A percentile compares a stretch with the other conserved stretches of the same genome.
phyloP scores from a whole-genome alignment of 192 early-diverging fungal species.

The Coemansia sp. region DNA sequence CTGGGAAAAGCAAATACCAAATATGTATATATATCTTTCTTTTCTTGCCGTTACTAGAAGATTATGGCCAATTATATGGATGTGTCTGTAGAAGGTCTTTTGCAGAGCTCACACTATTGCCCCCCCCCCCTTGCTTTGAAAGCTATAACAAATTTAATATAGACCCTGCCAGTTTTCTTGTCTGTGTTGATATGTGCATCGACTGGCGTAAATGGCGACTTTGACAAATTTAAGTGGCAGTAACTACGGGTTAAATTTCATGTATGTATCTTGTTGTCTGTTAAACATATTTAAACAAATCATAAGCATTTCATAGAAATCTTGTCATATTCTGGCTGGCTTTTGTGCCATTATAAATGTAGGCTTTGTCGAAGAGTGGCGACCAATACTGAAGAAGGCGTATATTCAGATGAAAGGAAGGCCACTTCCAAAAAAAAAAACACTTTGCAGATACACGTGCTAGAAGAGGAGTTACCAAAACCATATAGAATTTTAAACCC shows the following conservation, averaged over 20 bases:
- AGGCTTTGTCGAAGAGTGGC: conserved; percentile 46
- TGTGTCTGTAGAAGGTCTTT: background rate
- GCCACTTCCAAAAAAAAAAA: conserved; percentile 35
- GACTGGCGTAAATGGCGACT: conserved; percentile 14
- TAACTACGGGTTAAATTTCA: background rate
- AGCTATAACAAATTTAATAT: conserved; percentile 1
- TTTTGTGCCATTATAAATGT: background rate
- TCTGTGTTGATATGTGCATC: conserved; percentile 9
- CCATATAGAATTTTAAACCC: conserved; percentile 40
- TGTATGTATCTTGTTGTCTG: too few relatives aligned
- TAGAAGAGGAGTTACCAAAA: conserved; percentile 49
- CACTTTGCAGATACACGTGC: conserved; percentile 34
- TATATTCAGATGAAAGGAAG: conserved; percentile 39
- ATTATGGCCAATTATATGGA: background rate
- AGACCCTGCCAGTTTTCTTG: background rate
- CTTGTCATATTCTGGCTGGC: too few relatives aligned
- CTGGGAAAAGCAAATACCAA: background rate
- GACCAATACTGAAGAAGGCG: conserved; percentile 43
- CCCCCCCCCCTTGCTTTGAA: background rate
- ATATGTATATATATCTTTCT: background rate
- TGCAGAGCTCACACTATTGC: background rate
- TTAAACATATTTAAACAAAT: background rate
- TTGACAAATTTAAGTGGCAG: conserved; percentile 27
- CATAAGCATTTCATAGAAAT: background rate
- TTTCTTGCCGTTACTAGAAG: background rate